phyloP scores from a whole-genome alignment of 495 filamentous ascomycete species.

The Xylaria venustula region DNA sequence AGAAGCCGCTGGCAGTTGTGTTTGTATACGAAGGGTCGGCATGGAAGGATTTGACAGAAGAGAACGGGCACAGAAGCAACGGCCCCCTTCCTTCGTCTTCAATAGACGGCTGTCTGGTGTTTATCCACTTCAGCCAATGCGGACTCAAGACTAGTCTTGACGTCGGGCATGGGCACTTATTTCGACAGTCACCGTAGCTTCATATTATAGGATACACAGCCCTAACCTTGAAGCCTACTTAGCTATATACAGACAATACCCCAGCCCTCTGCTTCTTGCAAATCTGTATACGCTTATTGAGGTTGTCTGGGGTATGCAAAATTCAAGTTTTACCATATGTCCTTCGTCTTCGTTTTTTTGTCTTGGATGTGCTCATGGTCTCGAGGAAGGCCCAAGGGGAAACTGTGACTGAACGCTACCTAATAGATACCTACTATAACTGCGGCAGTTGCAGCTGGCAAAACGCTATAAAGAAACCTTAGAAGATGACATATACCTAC shows the following conservation, averaged over 20 bases:
- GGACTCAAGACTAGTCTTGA: constrained; percentile 28
- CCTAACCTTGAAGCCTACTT: background rate
- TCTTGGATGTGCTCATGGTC: no score
- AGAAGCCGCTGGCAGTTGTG: constrained; percentile 12
- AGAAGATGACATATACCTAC: no score
- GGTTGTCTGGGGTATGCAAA: background rate
- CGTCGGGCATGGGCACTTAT: constrained; percentile 18
- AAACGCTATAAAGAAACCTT: no score
- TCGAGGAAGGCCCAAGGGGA: no score
- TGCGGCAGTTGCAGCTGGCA: no score
- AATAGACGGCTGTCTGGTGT: constrained; percentile 39
- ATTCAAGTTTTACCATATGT: no score
- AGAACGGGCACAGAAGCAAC: constrained; percentile 22
- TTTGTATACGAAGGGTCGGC: constrained; percentile 34
- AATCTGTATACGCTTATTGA: background rate
- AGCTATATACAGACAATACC: constrained; percentile 1
- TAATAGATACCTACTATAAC: no score
- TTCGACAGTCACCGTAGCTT: constrained; percentile 29
- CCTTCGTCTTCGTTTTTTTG: no score
- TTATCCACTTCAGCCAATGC: constrained; percentile 22
- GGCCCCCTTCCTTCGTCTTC: constrained; percentile 25
- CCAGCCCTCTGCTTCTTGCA: background rate
- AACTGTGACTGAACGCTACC: no score
- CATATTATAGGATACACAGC: constrained; percentile 23
- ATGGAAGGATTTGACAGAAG: constrained; percentile 20